Evolutionary conservation across 768 basidiomycete genomes (phyloP).

Genomic region (Podaxis sp.): DNA sequence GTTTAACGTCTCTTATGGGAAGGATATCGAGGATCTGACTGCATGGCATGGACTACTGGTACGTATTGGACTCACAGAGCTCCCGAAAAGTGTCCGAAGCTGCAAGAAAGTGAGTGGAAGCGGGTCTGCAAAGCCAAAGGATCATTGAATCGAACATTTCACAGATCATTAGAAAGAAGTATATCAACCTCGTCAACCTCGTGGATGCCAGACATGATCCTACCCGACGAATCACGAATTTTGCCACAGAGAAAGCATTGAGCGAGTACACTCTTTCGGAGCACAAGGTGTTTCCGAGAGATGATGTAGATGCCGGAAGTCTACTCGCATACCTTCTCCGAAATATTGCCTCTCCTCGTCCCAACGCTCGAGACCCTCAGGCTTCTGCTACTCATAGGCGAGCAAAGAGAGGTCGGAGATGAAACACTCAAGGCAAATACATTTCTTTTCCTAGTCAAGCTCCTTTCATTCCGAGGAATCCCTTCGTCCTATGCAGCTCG

Average conservation of each 20-base stretch:
- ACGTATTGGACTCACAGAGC: not conserved
- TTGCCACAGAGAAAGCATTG: slow-evolving; percentile 6
- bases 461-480: no score
- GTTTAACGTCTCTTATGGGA: slow-evolving; percentile 6
- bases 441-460: no score
- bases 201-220: not conserved
- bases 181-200: slow-evolving; percentile 18
- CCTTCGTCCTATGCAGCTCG: not conserved
- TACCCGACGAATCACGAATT: not conserved
- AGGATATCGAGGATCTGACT: not conserved
- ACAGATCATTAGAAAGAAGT: slow-evolving; percentile 10
- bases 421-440: no score
- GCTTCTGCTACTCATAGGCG: no score
- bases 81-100: not conserved
- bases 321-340: not conserved
- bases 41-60: slow-evolving; percentile 12
- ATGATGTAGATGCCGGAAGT: not conserved
- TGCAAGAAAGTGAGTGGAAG: not conserved
- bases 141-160: not conserved
- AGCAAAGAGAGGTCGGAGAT: no score
- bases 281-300: slow-evolving; percentile 6
- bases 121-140: not conserved
- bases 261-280: slow-evolving; percentile 10
- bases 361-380: no score
- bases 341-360: not conserved